Base-by-base conservation (phyloP, 495 filamentous ascomycete genomes). In the Penicillium egyptiacum region DNA sequence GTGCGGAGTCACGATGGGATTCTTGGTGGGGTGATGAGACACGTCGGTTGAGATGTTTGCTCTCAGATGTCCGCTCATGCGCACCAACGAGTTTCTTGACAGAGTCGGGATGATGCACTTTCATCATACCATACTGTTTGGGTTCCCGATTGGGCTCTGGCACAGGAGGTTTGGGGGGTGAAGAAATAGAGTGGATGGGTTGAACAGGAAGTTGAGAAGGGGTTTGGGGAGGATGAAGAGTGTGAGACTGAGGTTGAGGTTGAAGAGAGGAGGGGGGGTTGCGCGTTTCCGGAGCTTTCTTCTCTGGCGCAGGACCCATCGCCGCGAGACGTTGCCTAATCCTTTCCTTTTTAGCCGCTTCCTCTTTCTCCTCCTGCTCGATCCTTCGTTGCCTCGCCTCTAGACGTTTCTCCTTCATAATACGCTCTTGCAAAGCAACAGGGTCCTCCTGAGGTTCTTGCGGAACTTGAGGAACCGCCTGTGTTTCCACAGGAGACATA, bases 381-480 rank as follows among this genome's bases (percentile, higher is more conserved):
- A 86, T 68, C 57, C 86, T 81, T 43, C 92, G 86, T 70, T 89
- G 88, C 61, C 86, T 86, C 11, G 90, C 92, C 53, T 86, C 74
- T 62, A 94, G 82, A 22, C 88, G 80, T 51, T 86, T 86, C 63
- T 93, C 88, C 51, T 83, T 86, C 94, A 98, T 98, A 16, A 96
- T 76, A 42, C 83, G 84, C 70, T 91, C 86, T 68, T 98, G 94
- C 35, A 83, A 65, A 47, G 81, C 86, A 51, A 86, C 78, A 16
- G 75, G 82, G 39, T 90, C 83, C 55, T 86, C 84, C 17, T 78
- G 75, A 1, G 70, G 61, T 45, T 60, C 65, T 48, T 71, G 73
- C 12, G 72, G 62, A 20, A 65, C 67, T 20, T 60, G 37, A 53
- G 55, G 43, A 45, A 62, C 52, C 28, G 68, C 30, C 30, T 66